A percentile compares a stretch with the other conserved stretches of the same genome.
phyloP scores from a whole-genome alignment of 2,329 filamentous ascomycete species.

The Verticillium alfalfae region DNA sequence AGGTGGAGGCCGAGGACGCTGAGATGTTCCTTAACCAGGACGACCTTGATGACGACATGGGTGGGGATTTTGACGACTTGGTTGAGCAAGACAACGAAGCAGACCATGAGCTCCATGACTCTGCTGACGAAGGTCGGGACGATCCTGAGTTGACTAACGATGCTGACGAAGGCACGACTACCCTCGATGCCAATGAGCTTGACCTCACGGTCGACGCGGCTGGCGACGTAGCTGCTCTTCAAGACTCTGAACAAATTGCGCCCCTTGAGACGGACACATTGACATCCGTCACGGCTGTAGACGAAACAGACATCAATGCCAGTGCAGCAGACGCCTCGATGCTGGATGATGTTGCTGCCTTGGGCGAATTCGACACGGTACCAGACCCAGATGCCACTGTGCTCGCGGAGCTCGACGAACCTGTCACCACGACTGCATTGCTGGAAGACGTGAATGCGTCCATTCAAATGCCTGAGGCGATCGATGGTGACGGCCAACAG shows the following conservation, averaged over 20 bases:
- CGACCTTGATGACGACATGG: neutral
- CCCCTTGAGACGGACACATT: neutral
- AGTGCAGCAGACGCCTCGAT: neutral
- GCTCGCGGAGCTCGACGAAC: neutral
- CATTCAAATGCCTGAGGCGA: neutral
- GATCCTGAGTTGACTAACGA: constrained; percentile 14
- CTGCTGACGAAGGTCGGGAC: neutral
- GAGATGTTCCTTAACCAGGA: constrained; percentile 14
- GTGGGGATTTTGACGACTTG: constrained; percentile 9
- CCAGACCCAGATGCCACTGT: neutral
- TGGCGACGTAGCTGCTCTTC: neutral
- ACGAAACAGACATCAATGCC: neutral
- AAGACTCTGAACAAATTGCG: neutral
- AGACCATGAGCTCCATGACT: neutral
- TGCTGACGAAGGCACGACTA: constrained; percentile 12
- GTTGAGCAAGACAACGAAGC: constrained; percentile 2
- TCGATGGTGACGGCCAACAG: neutral
- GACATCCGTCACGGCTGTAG: neutral
- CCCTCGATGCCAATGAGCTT: constrained; percentile 4
- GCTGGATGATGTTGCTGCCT: neutral
- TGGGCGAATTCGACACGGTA: neutral
- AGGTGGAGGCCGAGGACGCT: constrained; percentile 13
- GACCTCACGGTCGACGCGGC: neutral
- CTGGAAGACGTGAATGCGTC: neutral
- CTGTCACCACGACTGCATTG: neutral